Evolutionary conservation across 306 rosid species (phyloP).

Genomic region (Lathyrus oleraceus): DNA sequence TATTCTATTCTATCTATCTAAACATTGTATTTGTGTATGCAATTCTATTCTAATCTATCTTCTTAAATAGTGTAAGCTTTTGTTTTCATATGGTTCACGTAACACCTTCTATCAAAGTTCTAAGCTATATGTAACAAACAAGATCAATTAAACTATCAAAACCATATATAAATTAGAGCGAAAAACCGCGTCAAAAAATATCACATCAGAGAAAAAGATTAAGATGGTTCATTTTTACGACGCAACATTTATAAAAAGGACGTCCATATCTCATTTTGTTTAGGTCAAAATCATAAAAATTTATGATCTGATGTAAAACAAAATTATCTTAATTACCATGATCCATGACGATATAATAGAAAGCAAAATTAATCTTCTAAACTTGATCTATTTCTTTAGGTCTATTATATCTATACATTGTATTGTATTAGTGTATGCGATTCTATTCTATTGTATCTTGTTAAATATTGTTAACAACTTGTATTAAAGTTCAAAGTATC

Average conservation of each 20-base stretch:
- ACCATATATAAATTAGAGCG: too few relatives aligned
- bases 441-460: too few relatives aligned
- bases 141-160: neutral
- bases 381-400: neutral
- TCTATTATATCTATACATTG: too few relatives aligned
- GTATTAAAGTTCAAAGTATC: neutral
- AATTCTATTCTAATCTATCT: constrained; percentile 1
- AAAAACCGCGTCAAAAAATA: too few relatives aligned
- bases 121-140: neutral
- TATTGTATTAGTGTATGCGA: too few relatives aligned
- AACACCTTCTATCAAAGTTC: neutral
- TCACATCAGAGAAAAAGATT: too few relatives aligned
- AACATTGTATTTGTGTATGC: neutral
- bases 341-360: neutral
- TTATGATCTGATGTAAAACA: too few relatives aligned
- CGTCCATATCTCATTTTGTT: too few relatives aligned
- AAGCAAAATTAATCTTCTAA: neutral
- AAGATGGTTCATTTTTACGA: too few relatives aligned
- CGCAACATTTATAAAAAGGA: too few relatives aligned
- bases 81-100: neutral
- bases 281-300: too few relatives aligned
- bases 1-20: neutral
- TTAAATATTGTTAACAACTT: too few relatives aligned
- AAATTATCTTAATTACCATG: neutral
- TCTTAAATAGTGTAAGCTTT: neutral